Evolutionary conservation across 352 stramenopile species (phyloP), one percentile per base, ranked within the genome.

Genomic region (Elongisporangium prolatum): DNA sequence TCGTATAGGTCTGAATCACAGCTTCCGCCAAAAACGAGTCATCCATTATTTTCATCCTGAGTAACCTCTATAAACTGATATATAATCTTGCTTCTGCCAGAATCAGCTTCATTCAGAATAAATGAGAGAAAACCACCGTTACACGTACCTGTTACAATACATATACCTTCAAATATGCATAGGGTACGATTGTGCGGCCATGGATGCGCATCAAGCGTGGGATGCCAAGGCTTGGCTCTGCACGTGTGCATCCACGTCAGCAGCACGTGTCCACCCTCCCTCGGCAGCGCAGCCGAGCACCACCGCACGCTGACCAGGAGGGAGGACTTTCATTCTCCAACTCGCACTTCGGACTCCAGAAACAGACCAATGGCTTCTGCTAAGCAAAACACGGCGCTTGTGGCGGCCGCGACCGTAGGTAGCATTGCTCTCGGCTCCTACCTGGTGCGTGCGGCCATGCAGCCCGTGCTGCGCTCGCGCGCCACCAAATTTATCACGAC

Each of bases 401-500:
- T 93, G 53, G 80, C 81, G 51, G 79, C 81, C 64, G 75, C 74
- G 28, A 77, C 77, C 34, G 74, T 89, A 58, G 76, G 69, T 53
- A 76, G 80, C 59, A 68, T 91, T 44, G 69, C 80, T 24, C 74
- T 86, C 64, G 78, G 81, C 67, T 86, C 80, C 50, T 80, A 87
- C 69, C 56, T 91, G 56, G 24, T 91, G 62, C 84, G 84, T 49
- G 63, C 65, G 48, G 71, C 77, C 50, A 76, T 93, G 76, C 78
- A 84, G 50, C 84, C 84, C 22, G 67, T 92, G 54, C 75, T 94
- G 60, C 72, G 67, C 34, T 71, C 74, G 18, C 84, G 80, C 55
- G 80, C 82, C 48, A 73, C 82, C 65, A 83, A 70, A 25, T 90
- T 94, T 69, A 90, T 94, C 69, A 89, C 81, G 61, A 68, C 75